Evolutionary conservation across 1,284 basidiomycete species (phyloP), one percentile per base, ranked within the genome.

Genomic region (Puccinia hordei): DNA sequence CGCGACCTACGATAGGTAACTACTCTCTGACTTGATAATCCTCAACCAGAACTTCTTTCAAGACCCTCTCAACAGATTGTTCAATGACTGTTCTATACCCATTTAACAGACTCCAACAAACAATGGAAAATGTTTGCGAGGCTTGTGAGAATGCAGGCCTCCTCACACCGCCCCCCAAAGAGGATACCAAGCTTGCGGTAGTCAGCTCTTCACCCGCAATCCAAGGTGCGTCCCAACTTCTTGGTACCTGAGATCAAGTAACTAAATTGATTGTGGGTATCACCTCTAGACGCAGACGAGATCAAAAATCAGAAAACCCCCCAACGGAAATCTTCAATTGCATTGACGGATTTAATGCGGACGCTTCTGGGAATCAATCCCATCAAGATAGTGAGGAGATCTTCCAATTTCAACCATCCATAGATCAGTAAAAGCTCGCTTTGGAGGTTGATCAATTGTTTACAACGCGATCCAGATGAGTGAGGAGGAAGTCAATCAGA

Each of bases 1-100:
- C 71, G 90, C 92, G 13, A 97, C 95, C 0, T 95, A 92, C 84
- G 94, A 97, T 84, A 89, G 95, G 92, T 91, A 84, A 65, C 61
- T 66, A 84, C 15, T 55, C 22, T 10, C n/a, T 38, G n/a, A 53
- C 59, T 49, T 41, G 15, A n/a, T n/a, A n/a, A n/a, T n/a, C n/a
- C n/a, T n/a, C n/a, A n/a, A n/a, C n/a, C n/a, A n/a, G n/a, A 30
- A 33, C 9, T 35, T n/a, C 30, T 38, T 38, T 35, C 33, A 46
- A 49, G 46, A 24, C n/a, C 44, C 71, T 53, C 5, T 3, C 12
- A n/a, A n/a, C 46, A 53, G 46, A 51, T 38, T 51, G 9, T 55
- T 49, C 13, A 55, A 12, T 8, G 49, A 9, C 49, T 22, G 17
- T 0, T 46, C 33, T 33, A 4, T 46, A 19, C 46, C 24, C 46